Conservation (phyloP, 2,329 filamentous ascomycete genomes). For the Neonectria coccinea region DNA sequence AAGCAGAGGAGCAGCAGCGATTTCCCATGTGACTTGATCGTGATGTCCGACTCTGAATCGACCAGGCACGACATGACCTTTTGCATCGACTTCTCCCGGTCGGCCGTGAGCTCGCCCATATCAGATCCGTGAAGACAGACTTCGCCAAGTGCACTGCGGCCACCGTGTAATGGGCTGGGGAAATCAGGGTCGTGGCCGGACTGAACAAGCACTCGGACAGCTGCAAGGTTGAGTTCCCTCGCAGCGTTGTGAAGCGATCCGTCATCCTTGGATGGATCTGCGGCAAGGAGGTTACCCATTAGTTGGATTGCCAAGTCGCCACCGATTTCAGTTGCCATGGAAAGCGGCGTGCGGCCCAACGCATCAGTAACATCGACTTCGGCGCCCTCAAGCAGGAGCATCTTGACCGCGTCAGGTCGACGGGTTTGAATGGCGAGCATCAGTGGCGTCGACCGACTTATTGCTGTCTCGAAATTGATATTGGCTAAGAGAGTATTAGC, state of each 20-base stretch:
- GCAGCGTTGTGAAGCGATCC: slow-evolving; percentile 76
- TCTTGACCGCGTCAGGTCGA: slow-evolving; percentile 67
- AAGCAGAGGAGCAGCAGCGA: slow-evolving; percentile 71
- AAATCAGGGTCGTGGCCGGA: slow-evolving; percentile 73
- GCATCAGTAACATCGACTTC: slow-evolving; percentile 70
- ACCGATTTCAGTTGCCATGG: slow-evolving; percentile 67
- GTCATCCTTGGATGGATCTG: slow-evolving; percentile 70
- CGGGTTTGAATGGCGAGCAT: slow-evolving; percentile 69
- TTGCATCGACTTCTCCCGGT: slow-evolving; percentile 66
- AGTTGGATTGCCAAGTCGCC: slow-evolving; percentile 65
- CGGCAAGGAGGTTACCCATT: slow-evolving; percentile 66
- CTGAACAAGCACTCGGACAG: slow-evolving; percentile 67
- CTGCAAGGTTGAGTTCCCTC: slow-evolving; percentile 67
- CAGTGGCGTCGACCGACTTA: slow-evolving; percentile 67
- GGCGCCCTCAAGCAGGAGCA: slow-evolving; percentile 68
- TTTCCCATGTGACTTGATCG: slow-evolving; percentile 67
- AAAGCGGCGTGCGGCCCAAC: slow-evolving; percentile 68
- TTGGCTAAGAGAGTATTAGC: slow-evolving; percentile 57
- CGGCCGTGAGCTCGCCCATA: slow-evolving; percentile 56
- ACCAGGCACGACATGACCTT: slow-evolving; percentile 69
- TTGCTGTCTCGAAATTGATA: slow-evolving; percentile 65
- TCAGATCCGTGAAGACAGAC: slow-evolving; percentile 69
- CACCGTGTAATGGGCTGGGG: slow-evolving; percentile 70
- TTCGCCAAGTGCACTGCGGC: slow-evolving; percentile 73
- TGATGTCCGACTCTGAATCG: slow-evolving; percentile 66